Conservation (phyloP, 768 basidiomycete genomes). For the Cystobasidium ongulense region DNA sequence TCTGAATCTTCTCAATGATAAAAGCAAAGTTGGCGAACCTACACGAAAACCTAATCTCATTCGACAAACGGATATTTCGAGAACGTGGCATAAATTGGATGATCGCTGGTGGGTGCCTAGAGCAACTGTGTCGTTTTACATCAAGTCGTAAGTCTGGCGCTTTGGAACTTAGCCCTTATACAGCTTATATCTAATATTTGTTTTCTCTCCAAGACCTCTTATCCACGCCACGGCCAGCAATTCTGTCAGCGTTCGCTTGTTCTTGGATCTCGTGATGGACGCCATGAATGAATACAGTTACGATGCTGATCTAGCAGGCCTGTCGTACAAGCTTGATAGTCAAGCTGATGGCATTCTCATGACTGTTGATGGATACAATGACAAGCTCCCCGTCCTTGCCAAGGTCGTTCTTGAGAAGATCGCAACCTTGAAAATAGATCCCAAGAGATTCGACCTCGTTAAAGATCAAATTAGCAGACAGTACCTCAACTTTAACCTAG, state of each 20-base stretch:
- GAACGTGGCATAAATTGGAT: slow-evolving; percentile 94
- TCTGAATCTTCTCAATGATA: slow-evolving; percentile 66
- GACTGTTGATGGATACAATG: slow-evolving; percentile 74
- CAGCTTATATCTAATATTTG: not conserved
- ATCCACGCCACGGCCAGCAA: slow-evolving; percentile 55
- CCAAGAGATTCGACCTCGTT: slow-evolving; percentile 68
- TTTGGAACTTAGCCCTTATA: slow-evolving; percentile 13
- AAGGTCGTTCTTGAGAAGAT: slow-evolving; percentile 63
- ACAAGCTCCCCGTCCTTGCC: slow-evolving; percentile 68
- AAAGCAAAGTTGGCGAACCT: slow-evolving; percentile 56
- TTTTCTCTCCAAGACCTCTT: slow-evolving; percentile 43
- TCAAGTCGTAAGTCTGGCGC: slow-evolving; percentile 57
- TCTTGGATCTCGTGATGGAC: slow-evolving; percentile 75
- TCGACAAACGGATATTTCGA: slow-evolving; percentile 60
- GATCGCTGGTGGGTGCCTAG: slow-evolving; percentile 94
- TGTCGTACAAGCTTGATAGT: slow-evolving; percentile 61
- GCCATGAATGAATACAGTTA: slow-evolving; percentile 83
- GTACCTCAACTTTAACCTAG: slow-evolving; percentile 65
- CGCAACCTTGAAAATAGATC: slow-evolving; percentile 57
- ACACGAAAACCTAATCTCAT: slow-evolving; percentile 66
- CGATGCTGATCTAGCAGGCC: slow-evolving; percentile 82
- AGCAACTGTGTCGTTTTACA: slow-evolving; percentile 64
- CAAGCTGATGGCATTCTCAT: slow-evolving; percentile 62
- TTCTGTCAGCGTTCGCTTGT: slow-evolving; percentile 67
- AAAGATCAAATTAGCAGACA: slow-evolving; percentile 63